Base-by-base conservation (phyloP, 331 rosid species). In the Cydonia oblonga region DNA sequence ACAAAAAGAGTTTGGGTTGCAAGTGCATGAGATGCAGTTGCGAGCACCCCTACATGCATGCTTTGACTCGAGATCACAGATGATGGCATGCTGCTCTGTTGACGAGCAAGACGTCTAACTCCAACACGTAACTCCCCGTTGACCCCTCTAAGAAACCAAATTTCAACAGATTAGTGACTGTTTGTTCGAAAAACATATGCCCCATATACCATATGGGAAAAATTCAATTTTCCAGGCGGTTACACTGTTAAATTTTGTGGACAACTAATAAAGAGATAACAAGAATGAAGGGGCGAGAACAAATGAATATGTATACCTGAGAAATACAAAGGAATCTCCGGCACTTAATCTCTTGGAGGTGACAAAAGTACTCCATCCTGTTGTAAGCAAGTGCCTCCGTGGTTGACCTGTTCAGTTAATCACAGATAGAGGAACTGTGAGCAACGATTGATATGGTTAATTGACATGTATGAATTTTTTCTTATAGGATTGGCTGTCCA, bases 321-420 rank as follows among this genome's bases (percentile, higher is more conserved):
- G 85, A 83, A 92, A 92, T 29, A 92, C 93, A 78, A 92, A 89
- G 42, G 96, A 84, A 61, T 92, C 96, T 73, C 97, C 97, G 0
- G 96, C 89, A 83, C 84, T 85, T 79, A 92, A 78, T 85, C 97
- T 87, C 89, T 92, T 92, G 28, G 96, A 86, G 72, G 97, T 87
- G 54, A 87, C 97, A 77, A 89, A 92, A 57, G 89, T 88, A 82
- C 97, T 92, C 97, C 97, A 92, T 62, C 97, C 97, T 56, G 97
- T 92, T 58, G 97, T 92, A 65, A 92, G 93, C 89, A 92, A 89
- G 84, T 92, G 96, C 66, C 97, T 80, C 60, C 96, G 87, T 15
- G 97, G 97, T 72, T 89, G 96, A 81, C 97, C 97, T 92, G 90
- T 80, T 66, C 71, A 64, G 54, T 35, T 32, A 28, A 77, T 33